Evolutionary conservation across 208 protist species (phyloP).

Genomic region (Acanthamoeba healyi): DNA sequence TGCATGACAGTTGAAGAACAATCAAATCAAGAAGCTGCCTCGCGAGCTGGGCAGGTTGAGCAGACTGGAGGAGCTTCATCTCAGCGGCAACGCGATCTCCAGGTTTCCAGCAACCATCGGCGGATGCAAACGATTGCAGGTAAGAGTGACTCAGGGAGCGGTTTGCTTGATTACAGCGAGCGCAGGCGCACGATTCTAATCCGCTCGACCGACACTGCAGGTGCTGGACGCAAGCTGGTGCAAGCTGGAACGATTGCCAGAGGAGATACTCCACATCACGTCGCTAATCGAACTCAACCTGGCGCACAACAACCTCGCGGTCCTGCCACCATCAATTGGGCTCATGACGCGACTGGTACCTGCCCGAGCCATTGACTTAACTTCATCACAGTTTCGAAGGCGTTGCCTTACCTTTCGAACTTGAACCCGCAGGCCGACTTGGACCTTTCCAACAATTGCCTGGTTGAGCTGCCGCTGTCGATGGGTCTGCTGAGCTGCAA

Average conservation of each 20-base stretch:
- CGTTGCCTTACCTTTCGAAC: not conserved
- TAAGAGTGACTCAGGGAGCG: not conserved
- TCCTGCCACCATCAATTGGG: not conserved
- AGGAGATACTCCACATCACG: conserved; percentile 1
- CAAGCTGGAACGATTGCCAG: not conserved
- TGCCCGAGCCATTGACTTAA: not conserved
- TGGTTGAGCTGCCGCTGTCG: not conserved
- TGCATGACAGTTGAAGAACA: conserved; percentile 59
- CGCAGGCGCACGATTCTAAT: not conserved
- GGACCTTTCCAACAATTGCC: not conserved
- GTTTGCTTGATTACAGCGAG: not conserved
- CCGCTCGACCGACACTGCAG: not conserved
- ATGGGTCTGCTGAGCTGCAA: conserved; percentile 2
- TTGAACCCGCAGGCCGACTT: not conserved
- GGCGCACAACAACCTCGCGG: not conserved
- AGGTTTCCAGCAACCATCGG: not conserved
- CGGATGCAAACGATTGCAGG: not conserved
- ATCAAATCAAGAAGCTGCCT: conserved; percentile 28
- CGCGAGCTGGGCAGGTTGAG: not conserved
- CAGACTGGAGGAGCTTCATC: not conserved
- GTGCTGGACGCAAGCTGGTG: conserved; percentile 37
- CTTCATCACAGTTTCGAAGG: not conserved
- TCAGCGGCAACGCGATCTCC: not conserved
- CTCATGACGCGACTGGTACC: not conserved
- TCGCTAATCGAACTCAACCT: conserved; percentile 3